These are phyloP conservation scores for Vigna angularis DNA, from an alignment of 306 rosid genomes.

Conservation along the genomic window DNA sequence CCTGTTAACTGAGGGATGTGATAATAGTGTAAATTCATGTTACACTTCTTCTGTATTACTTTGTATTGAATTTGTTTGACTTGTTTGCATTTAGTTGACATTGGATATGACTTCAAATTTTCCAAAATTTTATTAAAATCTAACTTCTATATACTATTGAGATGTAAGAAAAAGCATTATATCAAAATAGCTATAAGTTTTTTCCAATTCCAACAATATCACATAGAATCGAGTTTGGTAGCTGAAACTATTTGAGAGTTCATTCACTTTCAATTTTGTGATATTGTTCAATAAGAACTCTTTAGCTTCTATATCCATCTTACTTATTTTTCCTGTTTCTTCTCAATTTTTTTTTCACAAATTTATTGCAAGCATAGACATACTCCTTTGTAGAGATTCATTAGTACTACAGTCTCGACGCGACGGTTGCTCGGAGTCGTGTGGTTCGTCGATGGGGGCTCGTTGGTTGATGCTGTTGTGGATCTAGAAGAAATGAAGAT, in stretches of 20 bases:
- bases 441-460: too few relatives aligned
- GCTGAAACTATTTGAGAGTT: background rate
- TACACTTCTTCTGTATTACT: conserved; percentile 25
- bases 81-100: conserved; percentile 36
- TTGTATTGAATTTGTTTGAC: conserved; percentile 3
- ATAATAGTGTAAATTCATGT: conserved; percentile 66
- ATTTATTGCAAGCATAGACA: too few relatives aligned
- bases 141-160: conserved; percentile 14
- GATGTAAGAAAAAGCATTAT: conserved; percentile 5
- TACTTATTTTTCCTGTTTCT: too few relatives aligned
- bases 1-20: conserved; percentile 79
- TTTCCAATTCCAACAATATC: background rate
- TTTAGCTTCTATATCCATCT: too few relatives aligned
- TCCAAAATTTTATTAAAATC: conserved; percentile 20
- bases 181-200: background rate
- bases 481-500: too few relatives aligned
- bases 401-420: too few relatives aligned
- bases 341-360: too few relatives aligned
- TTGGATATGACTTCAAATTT: conserved; percentile 27
- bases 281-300: too few relatives aligned
- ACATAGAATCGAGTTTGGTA: background rate
- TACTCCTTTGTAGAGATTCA: too few relatives aligned
- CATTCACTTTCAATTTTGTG: too few relatives aligned
- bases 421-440: too few relatives aligned
- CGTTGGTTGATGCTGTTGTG: too few relatives aligned